Conservation (phyloP, 495 filamentous ascomycete genomes). For the Xeromyces bisporus region DNA sequence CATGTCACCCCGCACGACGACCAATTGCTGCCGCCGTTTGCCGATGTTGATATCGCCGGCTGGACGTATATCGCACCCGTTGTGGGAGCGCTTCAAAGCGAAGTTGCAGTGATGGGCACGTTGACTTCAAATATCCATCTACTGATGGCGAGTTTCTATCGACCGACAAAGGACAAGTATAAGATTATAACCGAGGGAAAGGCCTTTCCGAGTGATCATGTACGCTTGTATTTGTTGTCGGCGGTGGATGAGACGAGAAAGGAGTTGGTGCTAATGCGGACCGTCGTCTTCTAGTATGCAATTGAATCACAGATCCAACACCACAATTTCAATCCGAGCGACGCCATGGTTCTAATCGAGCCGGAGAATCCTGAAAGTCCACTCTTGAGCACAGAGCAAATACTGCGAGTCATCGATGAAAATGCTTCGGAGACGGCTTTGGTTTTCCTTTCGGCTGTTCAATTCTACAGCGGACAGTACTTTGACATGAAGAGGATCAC, state of each 20-base stretch:
- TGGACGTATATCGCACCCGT: slow-evolving; percentile 61
- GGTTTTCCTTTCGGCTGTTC: slow-evolving; percentile 74
- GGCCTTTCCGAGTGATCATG: slow-evolving; percentile 89
- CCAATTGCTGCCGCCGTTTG: slow-evolving; percentile 59
- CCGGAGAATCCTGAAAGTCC: slow-evolving; percentile 35
- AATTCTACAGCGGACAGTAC: slow-evolving; percentile 88
- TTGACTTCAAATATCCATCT: slow-evolving; percentile 85
- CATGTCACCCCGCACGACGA: slow-evolving; percentile 76
- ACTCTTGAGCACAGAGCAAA: slow-evolving; percentile 50
- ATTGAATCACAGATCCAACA: slow-evolving; percentile 74
- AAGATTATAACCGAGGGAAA: slow-evolving; percentile 90
- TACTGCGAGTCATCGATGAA: slow-evolving; percentile 56
- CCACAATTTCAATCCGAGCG: slow-evolving; percentile 49
- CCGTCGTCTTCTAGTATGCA: slow-evolving; percentile 45
- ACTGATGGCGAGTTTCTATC: slow-evolving; percentile 84
- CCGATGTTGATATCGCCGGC: slow-evolving; percentile 59
- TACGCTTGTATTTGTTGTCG: slow-evolving; percentile 15
- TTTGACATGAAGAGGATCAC: slow-evolving; percentile 82
- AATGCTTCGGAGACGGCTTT: slow-evolving; percentile 65
- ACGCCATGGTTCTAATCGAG: slow-evolving; percentile 61
- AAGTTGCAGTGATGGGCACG: slow-evolving; percentile 89
- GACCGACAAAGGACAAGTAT: slow-evolving; percentile 52
- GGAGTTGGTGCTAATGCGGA: not conserved
- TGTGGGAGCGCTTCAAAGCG: slow-evolving; percentile 61
- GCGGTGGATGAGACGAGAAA: not conserved